Base-by-base conservation (phyloP, 352 stramenopile species). In the Phytophthora rubi region DNA sequence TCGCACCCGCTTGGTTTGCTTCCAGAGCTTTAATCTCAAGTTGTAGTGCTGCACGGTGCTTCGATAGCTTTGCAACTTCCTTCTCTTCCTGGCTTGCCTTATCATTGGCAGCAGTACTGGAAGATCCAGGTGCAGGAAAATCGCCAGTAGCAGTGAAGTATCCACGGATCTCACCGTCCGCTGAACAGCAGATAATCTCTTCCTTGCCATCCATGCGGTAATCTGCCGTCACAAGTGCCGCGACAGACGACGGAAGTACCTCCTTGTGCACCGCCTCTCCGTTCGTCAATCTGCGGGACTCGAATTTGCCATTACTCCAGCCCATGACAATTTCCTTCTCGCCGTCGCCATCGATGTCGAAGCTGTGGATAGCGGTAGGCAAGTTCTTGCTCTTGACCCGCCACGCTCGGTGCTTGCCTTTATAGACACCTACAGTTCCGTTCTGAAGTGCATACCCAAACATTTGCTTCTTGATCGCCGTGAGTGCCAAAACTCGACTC, bases 361-460 rank as follows among this genome's bases (percentile, higher is more conserved):
- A 97, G 53, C 76, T 86, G 44, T 89, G 79, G 59, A 98, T 88
- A 4, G 90, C 82, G 4, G 79, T 93, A 2, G 90, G 82, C 9
- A 75, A 66, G 65, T 98, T 91, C 68, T 98, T 98, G 15, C 84
- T 95, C 69, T 98, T 98, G 65, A 98, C 90, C 55, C 94, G 86
- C 93, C 93, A 98, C 10, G 93, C 81, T 52, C 94, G 90, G 67
- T 83, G 73, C 32, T 89, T 91, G 42, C 88, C 90, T 32, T 92
- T 86, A 76, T 98, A 98, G 5, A 98, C 86, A n/a, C 93, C 94
- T n/a, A 97, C 85, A 0, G 94, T 98, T 55, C 94, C 93, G 56
- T 98, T 98, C 30, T 90, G 72, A 8, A 98, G 79, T 42, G 89
- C 90, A 69, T 97, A 98, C 21, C 80, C 90, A 35, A 96, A 97